Percentiles rank a stretch among this genome's conserved stretches.
Conservation (phyloP, 108 stramenopile genomes). For the Nitzschia palea region DNA sequence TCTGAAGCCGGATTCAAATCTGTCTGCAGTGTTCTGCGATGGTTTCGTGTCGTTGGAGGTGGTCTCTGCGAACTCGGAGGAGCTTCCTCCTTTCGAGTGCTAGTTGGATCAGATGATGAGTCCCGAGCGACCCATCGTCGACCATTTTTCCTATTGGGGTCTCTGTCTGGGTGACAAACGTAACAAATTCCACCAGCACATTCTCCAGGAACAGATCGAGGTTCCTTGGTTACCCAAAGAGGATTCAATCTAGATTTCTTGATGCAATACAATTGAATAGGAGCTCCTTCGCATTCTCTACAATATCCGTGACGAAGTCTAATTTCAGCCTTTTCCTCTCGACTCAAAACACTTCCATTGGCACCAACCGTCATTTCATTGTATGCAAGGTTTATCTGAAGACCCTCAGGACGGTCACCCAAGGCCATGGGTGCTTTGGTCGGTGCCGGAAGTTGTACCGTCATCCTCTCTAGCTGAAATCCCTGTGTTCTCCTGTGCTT, state of each 20-base stretch:
- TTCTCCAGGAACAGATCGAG: conserved; percentile 13
- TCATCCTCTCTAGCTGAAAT: too few species aligned
- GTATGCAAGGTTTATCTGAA: conserved; percentile 34
- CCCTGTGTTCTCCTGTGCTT: too few species aligned
- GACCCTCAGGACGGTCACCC: too few species aligned
- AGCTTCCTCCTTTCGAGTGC: too few species aligned
- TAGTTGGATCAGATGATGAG: too few species aligned
- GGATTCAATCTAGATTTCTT: conserved; percentile 39
- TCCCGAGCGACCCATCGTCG: too few species aligned
- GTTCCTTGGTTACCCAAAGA: conserved; percentile 27
- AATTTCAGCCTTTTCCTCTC: conserved; percentile 20
- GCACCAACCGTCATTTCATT: conserved; percentile 29
- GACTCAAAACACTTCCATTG: conserved; percentile 25
- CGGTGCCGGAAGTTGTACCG: too few species aligned
- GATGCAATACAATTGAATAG: conserved; percentile 24
- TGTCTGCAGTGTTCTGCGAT: too few species aligned
- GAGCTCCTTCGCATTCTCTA: conserved; percentile 24
- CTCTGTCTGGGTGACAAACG: conserved; percentile 23
- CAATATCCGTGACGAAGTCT: conserved; percentile 35
- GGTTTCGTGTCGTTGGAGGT: too few species aligned
- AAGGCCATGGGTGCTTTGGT: too few species aligned
- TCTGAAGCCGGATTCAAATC: too few species aligned
- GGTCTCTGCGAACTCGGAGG: too few species aligned
- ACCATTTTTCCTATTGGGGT: conserved; percentile 1
- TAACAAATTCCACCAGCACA: conserved; percentile 34